Evolutionary conservation across 2,329 filamentous ascomycete genomes (phyloP), one percentile per base, ranked within the genome.

Genomic region (Ceratocystis variospora): DNA sequence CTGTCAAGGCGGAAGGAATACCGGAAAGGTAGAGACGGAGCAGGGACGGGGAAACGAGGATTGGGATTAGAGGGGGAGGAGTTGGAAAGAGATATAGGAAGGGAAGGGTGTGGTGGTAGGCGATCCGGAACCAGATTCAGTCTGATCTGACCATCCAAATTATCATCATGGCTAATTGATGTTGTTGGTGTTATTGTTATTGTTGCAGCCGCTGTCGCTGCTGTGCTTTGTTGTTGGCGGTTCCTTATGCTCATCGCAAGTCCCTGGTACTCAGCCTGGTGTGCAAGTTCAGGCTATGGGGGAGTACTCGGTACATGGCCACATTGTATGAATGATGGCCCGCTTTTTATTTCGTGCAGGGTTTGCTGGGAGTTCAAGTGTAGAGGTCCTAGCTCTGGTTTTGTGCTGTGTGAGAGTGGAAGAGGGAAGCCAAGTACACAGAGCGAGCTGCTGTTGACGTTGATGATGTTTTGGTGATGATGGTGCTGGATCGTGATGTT

Each of bases 21-120:
- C n/a, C 50, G 50, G 50, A 55, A 55, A 55, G 25, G 50, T 31
- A 55, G 50, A 12, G 50, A 55, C 50, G 50, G 50, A 55, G 50
- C 17, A 55, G 50, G 50, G 50, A 55, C 50, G 50, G 50, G 50
- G 19, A 28, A 15, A 22, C 50, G 50, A 22, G 10, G 50, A 55
- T 25, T 19, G 19, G 19, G 19, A 25, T 15, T 19, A 6, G 25
- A 28, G 19, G 50, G 12, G 10, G 48, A 53, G 19, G 19, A 28
- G 50, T 22, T 15, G 50, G 25, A 25, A 28, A 31, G 50, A 25
- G 6, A 25, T 15, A 15, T 41, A 15, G 10, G 37, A 10, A 41
- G 37, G 10, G 37, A 10, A 41, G 37, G 37, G 37, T 12, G 37
- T 33, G 7, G 37, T 41, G 37, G 37, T 41, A 41, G 37, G 10